These are phyloP conservation scores for Stagonosporopsis tanaceti DNA, from an alignment of 2,329 filamentous ascomycete species.

Conservation along the genomic window DNA sequence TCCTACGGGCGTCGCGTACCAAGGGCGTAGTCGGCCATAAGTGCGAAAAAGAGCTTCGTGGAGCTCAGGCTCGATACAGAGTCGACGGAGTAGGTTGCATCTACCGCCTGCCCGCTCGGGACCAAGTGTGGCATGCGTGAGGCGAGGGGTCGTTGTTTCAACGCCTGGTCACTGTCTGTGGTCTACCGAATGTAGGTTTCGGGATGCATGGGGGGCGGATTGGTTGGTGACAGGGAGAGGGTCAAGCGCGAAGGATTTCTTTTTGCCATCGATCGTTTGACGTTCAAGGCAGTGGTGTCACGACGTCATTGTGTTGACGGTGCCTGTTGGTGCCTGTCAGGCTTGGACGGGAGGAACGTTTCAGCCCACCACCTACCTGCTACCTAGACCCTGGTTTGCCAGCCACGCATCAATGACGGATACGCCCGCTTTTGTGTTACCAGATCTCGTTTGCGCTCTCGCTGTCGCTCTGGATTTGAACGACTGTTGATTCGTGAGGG, in stretches of 20 bases:
- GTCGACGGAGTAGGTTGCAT: not conserved
- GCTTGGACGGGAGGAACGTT: constrained; percentile 10
- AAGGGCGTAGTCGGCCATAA: not conserved
- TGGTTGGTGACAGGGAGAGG: constrained; percentile 1
- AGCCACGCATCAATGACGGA: constrained; percentile 9
- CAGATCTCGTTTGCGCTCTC: not conserved
- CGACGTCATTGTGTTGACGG: constrained; percentile 11
- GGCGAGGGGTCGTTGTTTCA: constrained; percentile 11
- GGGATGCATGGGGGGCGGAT: constrained; percentile 5
- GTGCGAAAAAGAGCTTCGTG: not conserved
- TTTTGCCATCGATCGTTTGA: constrained; percentile 11
- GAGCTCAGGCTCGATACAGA: not conserved
- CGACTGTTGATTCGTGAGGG: not conserved
- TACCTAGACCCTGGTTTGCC: constrained; percentile 9
- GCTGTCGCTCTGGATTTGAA: not conserved
- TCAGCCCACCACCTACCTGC: constrained; percentile 7
- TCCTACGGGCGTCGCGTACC: not conserved
- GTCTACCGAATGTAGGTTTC: not conserved
- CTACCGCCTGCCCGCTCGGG: constrained; percentile 1
- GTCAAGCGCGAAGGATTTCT: constrained; percentile 1
- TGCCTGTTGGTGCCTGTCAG: constrained; percentile 9
- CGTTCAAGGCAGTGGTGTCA: constrained; percentile 7
- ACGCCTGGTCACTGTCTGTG: constrained; percentile 3
- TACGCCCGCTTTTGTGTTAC: constrained; percentile 14
- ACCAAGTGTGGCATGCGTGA: constrained; percentile 3